Base-by-base conservation (phyloP, 768 basidiomycete species). In the Hysterangium stoloniferum region DNA sequence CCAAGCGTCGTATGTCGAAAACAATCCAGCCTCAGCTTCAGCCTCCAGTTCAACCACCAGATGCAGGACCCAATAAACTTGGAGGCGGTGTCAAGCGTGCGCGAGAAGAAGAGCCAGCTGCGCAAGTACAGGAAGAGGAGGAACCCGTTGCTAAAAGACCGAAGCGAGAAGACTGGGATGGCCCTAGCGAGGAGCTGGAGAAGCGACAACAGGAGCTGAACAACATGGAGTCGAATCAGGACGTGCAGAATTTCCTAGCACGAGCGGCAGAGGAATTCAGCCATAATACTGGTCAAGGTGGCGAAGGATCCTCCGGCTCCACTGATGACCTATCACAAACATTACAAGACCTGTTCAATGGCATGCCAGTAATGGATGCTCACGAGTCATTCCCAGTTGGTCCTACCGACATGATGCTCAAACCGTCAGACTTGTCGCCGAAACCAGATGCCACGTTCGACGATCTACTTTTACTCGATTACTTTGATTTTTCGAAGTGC, bases 71-170 rank as follows among this genome's bases (percentile, higher is more conserved):
- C 45, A 57, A 12, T 51, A 53, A 42, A 50, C 22, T 57, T 12
- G 56, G 61, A 40, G 37, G 53, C 4, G 52, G 62, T n/a, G n/a
- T 29, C 6, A 62, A 84, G 76, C 62, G 77, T 19, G 71, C 74
- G 11, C 78, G 79, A 22, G 82, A 82, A 24, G 83, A 82, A 13
- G 62, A 68, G 19, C 41, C 53, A 3, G 49, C 42, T 12, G 36
- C 36, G 2, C 53, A 58, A n/a, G 46, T 54, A 8, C 59, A 19
- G 66, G 59, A 48, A 53, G 47, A 33, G 59, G 76, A 79, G 48
- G 78, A 76, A 6, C 84, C 83, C 6, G 80, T 84, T 5, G 82
- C 86, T 12, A 88, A 88, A 67, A 78, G 82, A 61, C 66, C 43
- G 85, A 83, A 71, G 78, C 75, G 19, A 31, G 40, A 28, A 29